phyloP scores from a whole-genome alignment of 192 early-diverging fungal genomes.

The Podochytrium sp. region DNA sequence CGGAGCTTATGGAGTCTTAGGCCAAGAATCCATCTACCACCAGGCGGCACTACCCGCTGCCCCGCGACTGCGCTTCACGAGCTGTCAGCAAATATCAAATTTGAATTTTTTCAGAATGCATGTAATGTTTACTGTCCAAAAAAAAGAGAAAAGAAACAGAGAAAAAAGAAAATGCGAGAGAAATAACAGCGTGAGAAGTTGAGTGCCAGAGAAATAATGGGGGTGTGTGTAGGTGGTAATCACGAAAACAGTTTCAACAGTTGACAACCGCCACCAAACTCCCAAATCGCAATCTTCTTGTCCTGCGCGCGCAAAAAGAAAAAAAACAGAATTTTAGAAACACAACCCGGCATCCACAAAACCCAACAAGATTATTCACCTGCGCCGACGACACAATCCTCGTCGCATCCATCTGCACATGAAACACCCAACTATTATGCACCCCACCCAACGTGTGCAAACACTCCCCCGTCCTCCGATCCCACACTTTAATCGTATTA shows the following conservation, averaged over 20 bases:
- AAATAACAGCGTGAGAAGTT: background rate
- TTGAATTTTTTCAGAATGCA: too few species aligned
- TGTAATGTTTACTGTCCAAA: background rate
- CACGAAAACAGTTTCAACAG: slow-evolving; percentile 23
- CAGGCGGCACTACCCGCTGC: too few species aligned
- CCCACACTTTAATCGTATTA: slow-evolving; percentile 94
- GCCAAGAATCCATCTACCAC: too few species aligned
- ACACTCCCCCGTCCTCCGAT: slow-evolving; percentile 77
- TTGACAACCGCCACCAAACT: slow-evolving; percentile 43
- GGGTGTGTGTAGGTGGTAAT: too few species aligned
- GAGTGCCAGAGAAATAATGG: too few species aligned
- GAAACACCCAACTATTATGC: slow-evolving; percentile 95
- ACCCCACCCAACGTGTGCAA: slow-evolving; percentile 60
- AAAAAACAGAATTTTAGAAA: background rate
- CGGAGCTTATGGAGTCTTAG: too few species aligned
- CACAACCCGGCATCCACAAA: background rate
- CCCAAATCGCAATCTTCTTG: slow-evolving; percentile 56
- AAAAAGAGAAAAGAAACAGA: background rate
- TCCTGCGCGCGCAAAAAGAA: slow-evolving; percentile 45
- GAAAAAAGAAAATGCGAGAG: background rate
- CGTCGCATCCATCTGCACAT: slow-evolving; percentile 83
- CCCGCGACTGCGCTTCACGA: too few species aligned
- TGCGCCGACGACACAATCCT: slow-evolving; percentile 81
- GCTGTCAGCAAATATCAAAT: too few species aligned
- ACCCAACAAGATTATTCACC: slow-evolving; percentile 36